These are phyloP conservation scores for Madurella mycetomatis DNA, from an alignment of 2,329 filamentous ascomycete species.

Conservation along the genomic window DNA sequence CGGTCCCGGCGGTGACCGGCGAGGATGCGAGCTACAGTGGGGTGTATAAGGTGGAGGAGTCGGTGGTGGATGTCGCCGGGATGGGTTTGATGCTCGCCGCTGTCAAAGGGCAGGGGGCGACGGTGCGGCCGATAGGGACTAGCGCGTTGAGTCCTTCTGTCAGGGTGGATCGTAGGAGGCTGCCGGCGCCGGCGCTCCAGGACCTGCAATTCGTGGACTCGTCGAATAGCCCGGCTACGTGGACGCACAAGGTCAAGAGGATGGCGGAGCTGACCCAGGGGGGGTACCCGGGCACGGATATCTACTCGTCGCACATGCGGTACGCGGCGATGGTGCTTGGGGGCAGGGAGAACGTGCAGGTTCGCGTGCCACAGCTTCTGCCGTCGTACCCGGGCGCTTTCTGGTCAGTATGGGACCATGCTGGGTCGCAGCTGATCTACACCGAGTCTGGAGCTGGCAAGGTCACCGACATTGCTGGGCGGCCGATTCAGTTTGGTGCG, in stretches of 20 bases:
- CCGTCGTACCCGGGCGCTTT: background rate
- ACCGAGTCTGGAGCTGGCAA: slow-evolving; percentile 22
- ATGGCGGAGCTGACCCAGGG: slow-evolving; percentile 10
- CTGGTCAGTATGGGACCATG: slow-evolving; percentile 24
- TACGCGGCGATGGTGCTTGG: slow-evolving; percentile 24
- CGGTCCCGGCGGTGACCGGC: too few species aligned
- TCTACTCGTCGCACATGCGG: slow-evolving; percentile 25
- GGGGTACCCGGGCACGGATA: slow-evolving; percentile 15
- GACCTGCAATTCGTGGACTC: slow-evolving; percentile 25
- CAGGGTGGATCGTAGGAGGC: slow-evolving; percentile 4
- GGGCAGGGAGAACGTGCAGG: slow-evolving; percentile 19
- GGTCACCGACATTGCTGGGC: slow-evolving; percentile 22
- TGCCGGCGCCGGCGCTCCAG: background rate
- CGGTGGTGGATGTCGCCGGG: slow-evolving; percentile 10
- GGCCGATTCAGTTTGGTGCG: slow-evolving; percentile 20
- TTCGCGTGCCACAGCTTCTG: slow-evolving; percentile 15
- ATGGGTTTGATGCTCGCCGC: slow-evolving; percentile 21
- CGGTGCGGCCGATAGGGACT: slow-evolving; percentile 12
- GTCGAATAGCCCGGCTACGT: slow-evolving; percentile 18
- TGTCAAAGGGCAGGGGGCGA: slow-evolving; percentile 18
- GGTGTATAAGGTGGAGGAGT: slow-evolving; percentile 9
- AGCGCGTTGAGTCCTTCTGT: background rate
- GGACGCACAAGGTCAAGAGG: slow-evolving; percentile 15
- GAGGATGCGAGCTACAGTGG: background rate
- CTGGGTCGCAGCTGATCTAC: slow-evolving; percentile 26